Evolutionary conservation across 2,329 filamentous ascomycete species (phyloP).

Genomic region (Fusarium newnesense): DNA sequence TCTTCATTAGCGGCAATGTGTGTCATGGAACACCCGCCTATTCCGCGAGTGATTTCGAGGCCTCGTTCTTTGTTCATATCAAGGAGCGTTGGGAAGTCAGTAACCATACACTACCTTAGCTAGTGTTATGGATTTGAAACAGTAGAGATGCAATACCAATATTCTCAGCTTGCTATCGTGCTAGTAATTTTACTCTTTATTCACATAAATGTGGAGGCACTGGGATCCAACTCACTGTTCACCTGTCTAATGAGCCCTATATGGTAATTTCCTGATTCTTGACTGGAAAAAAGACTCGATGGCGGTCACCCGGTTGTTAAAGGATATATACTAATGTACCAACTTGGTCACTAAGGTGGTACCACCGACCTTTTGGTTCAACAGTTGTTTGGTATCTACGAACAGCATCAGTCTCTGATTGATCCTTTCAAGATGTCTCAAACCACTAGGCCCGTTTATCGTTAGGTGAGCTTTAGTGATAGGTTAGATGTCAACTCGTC

Average conservation of each 20-base stretch:
- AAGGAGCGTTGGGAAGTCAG: neutral
- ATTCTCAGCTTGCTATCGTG: neutral
- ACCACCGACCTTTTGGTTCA: too few species aligned
- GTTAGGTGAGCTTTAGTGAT: neutral
- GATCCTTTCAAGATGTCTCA: neutral
- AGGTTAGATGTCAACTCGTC: neutral
- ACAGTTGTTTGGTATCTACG: neutral
- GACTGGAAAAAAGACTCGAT: neutral
- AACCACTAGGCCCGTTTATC: neutral
- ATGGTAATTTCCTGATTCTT: neutral
- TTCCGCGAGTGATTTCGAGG: neutral
- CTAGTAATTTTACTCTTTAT: neutral
- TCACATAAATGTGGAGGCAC: too few species aligned
- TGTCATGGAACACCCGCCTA: neutral
- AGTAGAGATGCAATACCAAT: neutral
- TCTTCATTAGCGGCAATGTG: neutral
- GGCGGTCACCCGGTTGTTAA: neutral
- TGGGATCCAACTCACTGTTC: neutral
- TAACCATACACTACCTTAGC: neutral
- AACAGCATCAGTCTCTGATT: neutral
- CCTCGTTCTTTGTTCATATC: neutral
- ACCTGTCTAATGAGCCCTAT: neutral
- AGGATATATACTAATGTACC: too few species aligned
- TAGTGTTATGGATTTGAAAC: neutral
- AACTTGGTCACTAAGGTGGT: too few species aligned